A percentile compares a stretch with the other conserved stretches of the same genome.
Evolutionary conservation across 805 yeast genomes (phyloP).

Genomic region (Metschnikowia aberdeeniae): DNA sequence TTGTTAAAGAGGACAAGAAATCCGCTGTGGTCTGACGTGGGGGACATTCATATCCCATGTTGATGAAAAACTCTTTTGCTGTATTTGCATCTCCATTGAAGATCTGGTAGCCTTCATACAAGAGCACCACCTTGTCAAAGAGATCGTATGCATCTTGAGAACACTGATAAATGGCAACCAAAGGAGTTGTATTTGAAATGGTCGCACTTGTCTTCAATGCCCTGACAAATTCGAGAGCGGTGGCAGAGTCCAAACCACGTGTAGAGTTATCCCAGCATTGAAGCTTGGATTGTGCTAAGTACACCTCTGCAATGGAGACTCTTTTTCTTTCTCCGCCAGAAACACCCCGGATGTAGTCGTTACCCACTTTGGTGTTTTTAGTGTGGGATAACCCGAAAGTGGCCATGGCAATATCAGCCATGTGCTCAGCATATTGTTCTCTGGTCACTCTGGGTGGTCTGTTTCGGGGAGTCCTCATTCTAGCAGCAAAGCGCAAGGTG

Average conservation of each 20-base stretch:
- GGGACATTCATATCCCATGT: conserved; percentile 60
- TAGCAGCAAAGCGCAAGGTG: conserved; percentile 58
- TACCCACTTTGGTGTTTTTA: conserved; percentile 55
- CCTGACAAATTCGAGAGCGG: conserved; percentile 60
- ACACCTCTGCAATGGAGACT: conserved; percentile 64
- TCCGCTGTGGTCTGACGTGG: conserved; percentile 65
- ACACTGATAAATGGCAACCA: conserved; percentile 65
- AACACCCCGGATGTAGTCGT: conserved; percentile 61
- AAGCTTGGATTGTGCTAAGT: conserved; percentile 41
- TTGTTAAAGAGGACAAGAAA: conserved; percentile 61
- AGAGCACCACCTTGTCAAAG: conserved; percentile 58
- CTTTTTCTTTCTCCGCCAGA: conserved; percentile 72
- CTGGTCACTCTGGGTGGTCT: conserved; percentile 52
- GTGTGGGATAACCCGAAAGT: conserved; percentile 52
- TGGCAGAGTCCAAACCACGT: conserved; percentile 65
- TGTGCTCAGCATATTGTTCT: conserved; percentile 43
- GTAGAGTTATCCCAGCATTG: conserved; percentile 69
- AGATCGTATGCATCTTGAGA: conserved; percentile 57
- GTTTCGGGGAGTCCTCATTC: conserved; percentile 55
- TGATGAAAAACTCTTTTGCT: conserved; percentile 51
- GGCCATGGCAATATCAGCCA: conserved; percentile 41
- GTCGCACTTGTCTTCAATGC: conserved; percentile 53
- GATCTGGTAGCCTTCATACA: conserved; percentile 58
- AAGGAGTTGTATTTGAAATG: conserved; percentile 47
- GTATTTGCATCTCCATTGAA: conserved; percentile 50